A percentile compares a stretch with the other conserved stretches of the same genome.
These are phyloP conservation scores for Ensete ventricosum DNA, from an alignment of 176 grass and related monocot species.

Conservation along the genomic window DNA sequence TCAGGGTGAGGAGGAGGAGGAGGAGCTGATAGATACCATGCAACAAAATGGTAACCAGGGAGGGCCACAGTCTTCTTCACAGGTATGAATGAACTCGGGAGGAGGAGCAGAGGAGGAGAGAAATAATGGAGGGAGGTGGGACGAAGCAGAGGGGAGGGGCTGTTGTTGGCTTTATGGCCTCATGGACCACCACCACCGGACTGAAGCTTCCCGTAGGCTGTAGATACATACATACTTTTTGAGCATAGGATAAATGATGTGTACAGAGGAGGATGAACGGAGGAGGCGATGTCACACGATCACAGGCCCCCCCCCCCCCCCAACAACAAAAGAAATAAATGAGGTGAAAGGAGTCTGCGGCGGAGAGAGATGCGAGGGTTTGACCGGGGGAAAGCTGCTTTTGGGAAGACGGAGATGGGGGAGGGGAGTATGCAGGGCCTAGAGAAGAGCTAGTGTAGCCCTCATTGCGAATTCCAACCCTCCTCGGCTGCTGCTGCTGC, in stretches of 20 bases:
- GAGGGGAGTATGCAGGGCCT: conserved; percentile 28
- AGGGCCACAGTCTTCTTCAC: too few species aligned
- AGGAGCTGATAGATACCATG: background rate
- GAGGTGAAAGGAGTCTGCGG: background rate
- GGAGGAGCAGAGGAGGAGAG: conserved; percentile 2
- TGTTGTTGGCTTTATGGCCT: too few species aligned
- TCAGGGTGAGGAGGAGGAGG: conserved; percentile 37
- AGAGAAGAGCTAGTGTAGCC: conserved; percentile 13
- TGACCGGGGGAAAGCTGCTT: conserved; percentile 30
- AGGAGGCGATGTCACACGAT: background rate
- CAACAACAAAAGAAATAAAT: conserved; percentile 10
- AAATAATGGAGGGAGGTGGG: too few species aligned
- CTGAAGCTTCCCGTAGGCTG: too few species aligned
- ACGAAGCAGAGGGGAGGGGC: too few species aligned
- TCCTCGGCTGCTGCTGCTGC: background rate
- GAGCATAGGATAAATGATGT: too few species aligned
- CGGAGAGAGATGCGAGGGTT: conserved; percentile 30
- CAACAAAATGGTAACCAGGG: too few species aligned
- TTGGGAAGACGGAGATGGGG: too few species aligned
- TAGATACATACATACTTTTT: too few species aligned
- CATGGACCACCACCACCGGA: too few species aligned
- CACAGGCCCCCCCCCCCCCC: conserved; percentile 7
- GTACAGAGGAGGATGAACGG: too few species aligned
- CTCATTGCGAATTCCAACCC: background rate
- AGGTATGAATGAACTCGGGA: background rate